Base-by-base conservation (phyloP, 257 asterid genomes). In the Capsicum baccatum region DNA sequence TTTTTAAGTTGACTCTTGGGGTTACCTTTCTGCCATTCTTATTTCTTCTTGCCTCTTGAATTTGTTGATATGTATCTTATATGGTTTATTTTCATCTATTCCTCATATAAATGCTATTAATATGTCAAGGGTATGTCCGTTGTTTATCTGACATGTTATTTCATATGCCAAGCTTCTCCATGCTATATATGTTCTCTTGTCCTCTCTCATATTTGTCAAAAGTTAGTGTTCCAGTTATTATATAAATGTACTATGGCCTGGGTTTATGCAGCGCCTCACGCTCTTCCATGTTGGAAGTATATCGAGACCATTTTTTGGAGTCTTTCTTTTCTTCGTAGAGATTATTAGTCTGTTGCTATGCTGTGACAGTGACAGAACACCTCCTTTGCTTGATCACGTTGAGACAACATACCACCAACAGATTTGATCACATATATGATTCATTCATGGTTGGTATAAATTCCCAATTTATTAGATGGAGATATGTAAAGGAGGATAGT, bases 131-230 rank as follows among this genome's bases (percentile, higher is more conserved):
- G 39, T 19, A 48, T 12, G 11, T 26, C 33, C 0, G 19, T 48
- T 4, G 62, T 13, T 74, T 21, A 74, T 21, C 81, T 74, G 62
- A 74, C 81, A 74, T 50, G 8, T 50, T 74, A 50, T 74, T 74
- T 74, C 81, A 21, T 50, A 73, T 11, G 59, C 59, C 60, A 73
- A 50, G 80, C 60, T 48, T 73, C 60, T 48, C n/a, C 59, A 2
- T 73, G 42, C n/a, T 73, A 6, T 73, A 3, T n/a, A 11, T 73
- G 80, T 73, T 37, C 42, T 39, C 59, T 19, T 48, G 80, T 73
- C n/a, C 7, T 73, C 19, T 6, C n/a, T 19, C 13, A 11, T 7
- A 21, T n/a, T 73, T 48, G 80, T 48, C 12, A 6, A 19, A 21
- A 73, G 11, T 0, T 73, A 48, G n/a, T 71, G 37, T 71, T 47